Conservation (phyloP, 768 basidiomycete genomes). For the Tylopilus balloui region DNA sequence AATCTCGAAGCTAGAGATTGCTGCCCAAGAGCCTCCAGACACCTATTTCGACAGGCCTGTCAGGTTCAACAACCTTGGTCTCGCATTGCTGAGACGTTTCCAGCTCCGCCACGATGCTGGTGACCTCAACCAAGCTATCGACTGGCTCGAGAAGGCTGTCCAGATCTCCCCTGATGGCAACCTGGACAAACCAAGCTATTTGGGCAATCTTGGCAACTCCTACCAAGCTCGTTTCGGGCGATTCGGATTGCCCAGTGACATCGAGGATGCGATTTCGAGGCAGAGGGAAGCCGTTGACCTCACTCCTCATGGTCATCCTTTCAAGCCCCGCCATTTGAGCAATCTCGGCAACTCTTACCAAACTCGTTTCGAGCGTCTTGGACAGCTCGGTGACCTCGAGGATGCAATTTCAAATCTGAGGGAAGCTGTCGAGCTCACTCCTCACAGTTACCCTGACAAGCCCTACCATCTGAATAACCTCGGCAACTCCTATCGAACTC, state of each 20-base stretch:
- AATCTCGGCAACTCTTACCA: too few species aligned
- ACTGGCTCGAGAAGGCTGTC: not conserved
- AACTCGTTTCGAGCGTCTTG: too few species aligned
- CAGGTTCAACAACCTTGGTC: not conserved
- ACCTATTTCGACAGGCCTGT: not conserved
- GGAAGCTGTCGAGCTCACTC: too few species aligned
- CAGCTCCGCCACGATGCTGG: not conserved
- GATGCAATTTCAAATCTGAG: too few species aligned
- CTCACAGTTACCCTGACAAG: too few species aligned
- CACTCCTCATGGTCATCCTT: not conserved
- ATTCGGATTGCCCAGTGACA: too few species aligned
- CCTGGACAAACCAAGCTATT: not conserved
- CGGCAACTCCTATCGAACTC: too few species aligned
- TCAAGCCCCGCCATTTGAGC: too few species aligned
- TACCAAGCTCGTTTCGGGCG: not conserved
- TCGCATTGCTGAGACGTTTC: not conserved
- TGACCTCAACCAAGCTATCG: not conserved
- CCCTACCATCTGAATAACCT: too few species aligned
- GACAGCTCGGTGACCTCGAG: too few species aligned
- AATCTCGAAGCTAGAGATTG: not conserved
- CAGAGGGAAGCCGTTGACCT: not conserved
- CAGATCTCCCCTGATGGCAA: not conserved
- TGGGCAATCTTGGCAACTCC: not conserved
- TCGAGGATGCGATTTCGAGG: not conserved
- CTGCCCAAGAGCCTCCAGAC: not conserved